A percentile compares a stretch with the other conserved stretches of the same genome.
Conservation (phyloP, 116 monocot species). For the Iris pallida region DNA sequence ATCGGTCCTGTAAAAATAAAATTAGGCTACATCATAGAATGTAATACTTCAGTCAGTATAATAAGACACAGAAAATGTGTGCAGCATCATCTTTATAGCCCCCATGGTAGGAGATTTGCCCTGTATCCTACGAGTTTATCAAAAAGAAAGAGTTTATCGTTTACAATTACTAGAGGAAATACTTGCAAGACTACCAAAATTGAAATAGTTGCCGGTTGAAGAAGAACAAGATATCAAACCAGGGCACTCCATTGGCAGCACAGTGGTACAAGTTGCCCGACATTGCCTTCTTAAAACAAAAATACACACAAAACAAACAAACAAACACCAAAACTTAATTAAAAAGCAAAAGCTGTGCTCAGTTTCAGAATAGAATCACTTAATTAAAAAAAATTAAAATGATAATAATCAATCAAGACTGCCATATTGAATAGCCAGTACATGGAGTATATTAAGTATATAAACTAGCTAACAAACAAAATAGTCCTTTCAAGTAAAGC, state of each 20-base stretch:
- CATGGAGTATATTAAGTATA: no score
- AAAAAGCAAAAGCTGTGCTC: conserved; percentile 33
- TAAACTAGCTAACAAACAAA: no score
- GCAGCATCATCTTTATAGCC: conserved; percentile 35
- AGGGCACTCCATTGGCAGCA: conserved; percentile 40
- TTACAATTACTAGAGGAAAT: conserved; percentile 13
- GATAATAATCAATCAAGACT: not conserved
- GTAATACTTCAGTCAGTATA: conserved; percentile 3
- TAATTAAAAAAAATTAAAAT: conserved; percentile 9
- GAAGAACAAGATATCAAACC: conserved; percentile 35
- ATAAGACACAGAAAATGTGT: conserved; percentile 17
- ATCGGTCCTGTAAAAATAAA: conserved; percentile 42
- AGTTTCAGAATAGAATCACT: conserved; percentile 31
- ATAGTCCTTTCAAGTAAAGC: no score
- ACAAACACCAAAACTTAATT: conserved; percentile 42
- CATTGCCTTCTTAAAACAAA: conserved; percentile 51
- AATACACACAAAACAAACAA: conserved; percentile 53
- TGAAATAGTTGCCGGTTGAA: conserved; percentile 27
- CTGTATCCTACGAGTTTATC: conserved; percentile 18
- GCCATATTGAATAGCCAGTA: no score
- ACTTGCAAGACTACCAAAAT: conserved; percentile 31
- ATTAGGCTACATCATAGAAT: conserved; percentile 18
- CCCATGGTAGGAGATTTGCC: conserved; percentile 22
- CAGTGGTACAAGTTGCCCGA: conserved; percentile 44
- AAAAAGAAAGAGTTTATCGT: conserved; percentile 23